Evolutionary conservation across 2,329 filamentous ascomycete genomes (phyloP).

Genomic region (Aspergillus sp.): DNA sequence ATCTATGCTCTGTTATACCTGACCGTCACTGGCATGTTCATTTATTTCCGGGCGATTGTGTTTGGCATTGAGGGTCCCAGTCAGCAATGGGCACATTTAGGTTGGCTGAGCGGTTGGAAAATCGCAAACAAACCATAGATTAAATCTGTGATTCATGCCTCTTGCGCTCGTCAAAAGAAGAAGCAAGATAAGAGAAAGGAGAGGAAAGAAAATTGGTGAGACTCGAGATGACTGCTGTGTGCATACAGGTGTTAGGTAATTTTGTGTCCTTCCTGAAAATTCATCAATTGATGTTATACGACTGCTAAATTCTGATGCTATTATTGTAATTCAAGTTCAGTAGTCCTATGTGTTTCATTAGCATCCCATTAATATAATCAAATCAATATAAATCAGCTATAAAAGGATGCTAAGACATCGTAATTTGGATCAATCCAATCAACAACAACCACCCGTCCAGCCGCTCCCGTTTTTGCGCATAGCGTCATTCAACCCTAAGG

Average conservation of each 20-base stretch:
- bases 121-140: slow-evolving; percentile 53
- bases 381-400: neutral
- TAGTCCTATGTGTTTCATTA: no score
- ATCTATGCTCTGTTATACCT: slow-evolving; percentile 70
- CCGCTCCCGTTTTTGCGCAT: slow-evolving; percentile 34
- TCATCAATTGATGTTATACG: neutral
- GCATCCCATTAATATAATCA: neutral
- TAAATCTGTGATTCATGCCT: neutral
- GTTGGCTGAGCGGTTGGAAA: slow-evolving; percentile 85
- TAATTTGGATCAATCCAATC: slow-evolving; percentile 2
- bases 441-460: slow-evolving; percentile 33
- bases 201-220: no score
- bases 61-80: slow-evolving; percentile 90
- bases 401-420: neutral
- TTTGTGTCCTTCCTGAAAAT: neutral
- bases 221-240: no score
- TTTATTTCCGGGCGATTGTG: slow-evolving; percentile 85
- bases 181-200: no score
- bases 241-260: neutral
- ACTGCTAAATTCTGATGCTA: no score
- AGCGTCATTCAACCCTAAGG: slow-evolving; percentile 41
- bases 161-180: no score
- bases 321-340: no score
- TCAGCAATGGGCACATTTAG: slow-evolving; percentile 80
- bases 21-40: slow-evolving; percentile 69